Evolutionary conservation across 2,329 filamentous ascomycete genomes (phyloP).

Genomic region (Sarocladium kiliense): DNA sequence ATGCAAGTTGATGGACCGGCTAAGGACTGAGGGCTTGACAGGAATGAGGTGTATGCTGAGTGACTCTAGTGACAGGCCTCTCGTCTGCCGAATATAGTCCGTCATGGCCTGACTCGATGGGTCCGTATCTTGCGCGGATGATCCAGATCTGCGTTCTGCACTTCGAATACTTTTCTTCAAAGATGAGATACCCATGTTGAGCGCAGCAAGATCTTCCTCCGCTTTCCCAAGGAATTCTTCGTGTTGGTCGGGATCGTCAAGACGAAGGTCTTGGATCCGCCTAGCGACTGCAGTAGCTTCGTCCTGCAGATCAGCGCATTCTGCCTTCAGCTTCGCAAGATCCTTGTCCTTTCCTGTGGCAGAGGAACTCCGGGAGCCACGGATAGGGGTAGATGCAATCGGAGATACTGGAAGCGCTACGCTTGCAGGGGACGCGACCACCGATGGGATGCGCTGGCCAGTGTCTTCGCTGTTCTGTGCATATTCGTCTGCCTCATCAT

Average conservation of each 20-base stretch:
- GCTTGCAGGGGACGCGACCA: not conserved
- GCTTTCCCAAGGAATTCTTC: not conserved
- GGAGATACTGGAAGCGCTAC: not conserved
- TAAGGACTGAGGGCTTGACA: slow-evolving; percentile 52
- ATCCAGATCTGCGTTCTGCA: not conserved
- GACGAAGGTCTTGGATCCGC: slow-evolving; percentile 2
- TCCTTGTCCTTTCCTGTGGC: not conserved
- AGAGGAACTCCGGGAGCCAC: not conserved
- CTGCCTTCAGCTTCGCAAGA: not conserved
- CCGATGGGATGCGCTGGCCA: not conserved
- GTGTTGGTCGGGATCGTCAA: not conserved
- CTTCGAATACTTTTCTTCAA: not conserved
- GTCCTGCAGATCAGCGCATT: not conserved
- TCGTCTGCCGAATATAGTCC: slow-evolving; percentile 52
- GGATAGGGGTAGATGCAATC: not conserved
- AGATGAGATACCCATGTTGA: not conserved
- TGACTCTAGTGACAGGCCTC: slow-evolving; percentile 51
- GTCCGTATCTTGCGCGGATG: not conserved
- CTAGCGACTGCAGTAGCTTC: not conserved
- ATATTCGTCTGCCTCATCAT: slow-evolving; percentile 17
- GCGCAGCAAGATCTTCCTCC: not conserved
- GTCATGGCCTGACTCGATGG: slow-evolving; percentile 25
- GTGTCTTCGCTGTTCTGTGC: not conserved
- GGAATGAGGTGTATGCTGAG: slow-evolving; percentile 56
- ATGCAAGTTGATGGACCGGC: slow-evolving; percentile 51